Evolutionary conservation across 331 rosid genomes (phyloP), one percentile per base, ranked within the genome.

Genomic region (Phaseolus coccineus): DNA sequence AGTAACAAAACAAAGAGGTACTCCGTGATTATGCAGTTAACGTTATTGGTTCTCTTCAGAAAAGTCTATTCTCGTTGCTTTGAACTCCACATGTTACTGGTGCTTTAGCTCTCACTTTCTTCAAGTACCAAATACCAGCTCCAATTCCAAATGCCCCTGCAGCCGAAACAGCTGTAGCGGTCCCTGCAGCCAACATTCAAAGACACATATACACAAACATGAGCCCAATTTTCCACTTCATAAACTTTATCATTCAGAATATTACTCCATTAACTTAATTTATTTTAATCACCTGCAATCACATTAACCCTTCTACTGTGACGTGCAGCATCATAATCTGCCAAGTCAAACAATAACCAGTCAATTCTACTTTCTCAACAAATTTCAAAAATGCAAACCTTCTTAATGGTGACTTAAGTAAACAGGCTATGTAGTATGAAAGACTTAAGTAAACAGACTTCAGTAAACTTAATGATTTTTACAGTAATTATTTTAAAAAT

Each of bases 71-170:
- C 77, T 89, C 94, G 19, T 89, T 91, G 85, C 81, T 88, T 85
- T 93, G 97, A 78, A 93, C 92, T 77, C 97, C 96, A 78, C 93
- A 89, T 22, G 97, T 87, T 4, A 86, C 91, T 15, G 95, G 91
- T 70, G 95, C 89, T 85, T 87, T 91, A 25, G 91, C 88, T 71
- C 88, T 88, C 77, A 87, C 83, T 91, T 87, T 93, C 88, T 73
- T 82, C 73, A 87, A 64, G 78, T 83, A 88, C 93, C 92, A 91
- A 72, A 93, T 80, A 51, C 82, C 92, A 61, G 91, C 97, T 84
- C 90, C 98, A 69, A 93, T 82, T 77, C 98, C 95, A 33, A 93
- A 63, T 65, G 89, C 92, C 76, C 94, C 97, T 16, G 89, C 93
- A 16, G 82, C 97, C 63, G 97, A 87, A 57, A 90, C 84, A 50